Conservation (phyloP, 176 grass and related monocot genomes). For the Themeda triandra region DNA sequence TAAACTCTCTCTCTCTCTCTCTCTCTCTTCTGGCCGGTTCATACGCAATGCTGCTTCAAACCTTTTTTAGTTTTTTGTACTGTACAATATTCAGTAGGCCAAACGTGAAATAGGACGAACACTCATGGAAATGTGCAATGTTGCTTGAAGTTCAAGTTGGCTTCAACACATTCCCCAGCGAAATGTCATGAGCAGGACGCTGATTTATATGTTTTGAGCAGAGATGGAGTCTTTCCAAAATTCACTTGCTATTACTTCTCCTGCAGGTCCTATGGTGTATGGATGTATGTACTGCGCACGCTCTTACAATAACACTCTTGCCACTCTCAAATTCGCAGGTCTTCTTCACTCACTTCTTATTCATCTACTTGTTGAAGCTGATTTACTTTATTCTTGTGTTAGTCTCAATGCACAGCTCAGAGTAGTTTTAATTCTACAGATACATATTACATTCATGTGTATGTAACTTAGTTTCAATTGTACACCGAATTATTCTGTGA, state of each 20-base stretch:
- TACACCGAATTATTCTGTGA: background rate
- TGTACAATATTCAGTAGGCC: background rate
- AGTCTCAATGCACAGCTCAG: background rate
- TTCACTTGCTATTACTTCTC: background rate
- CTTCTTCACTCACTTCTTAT: background rate
- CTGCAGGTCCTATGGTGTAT: constrained; percentile 92
- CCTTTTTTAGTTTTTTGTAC: background rate
- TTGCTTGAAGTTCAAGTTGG: background rate
- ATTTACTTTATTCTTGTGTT: background rate
- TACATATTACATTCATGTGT: too few relatives aligned
- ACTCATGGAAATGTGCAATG: background rate
- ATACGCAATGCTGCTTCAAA: background rate
- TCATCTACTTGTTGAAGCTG: background rate
- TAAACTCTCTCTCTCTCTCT: too few relatives aligned
- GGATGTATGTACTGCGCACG: constrained; percentile 80
- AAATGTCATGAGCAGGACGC: background rate
- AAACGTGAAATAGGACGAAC: background rate
- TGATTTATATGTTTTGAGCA: background rate
- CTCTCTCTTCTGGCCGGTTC: background rate
- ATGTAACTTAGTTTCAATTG: background rate
- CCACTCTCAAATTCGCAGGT: constrained; percentile 87
- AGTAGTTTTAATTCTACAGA: background rate
- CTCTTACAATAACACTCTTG: constrained; percentile 74
- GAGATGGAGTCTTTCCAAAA: background rate
- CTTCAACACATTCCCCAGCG: background rate